phyloP scores from a whole-genome alignment of 1,139 yeast species.

The Saccharomycopsis phalli region DNA sequence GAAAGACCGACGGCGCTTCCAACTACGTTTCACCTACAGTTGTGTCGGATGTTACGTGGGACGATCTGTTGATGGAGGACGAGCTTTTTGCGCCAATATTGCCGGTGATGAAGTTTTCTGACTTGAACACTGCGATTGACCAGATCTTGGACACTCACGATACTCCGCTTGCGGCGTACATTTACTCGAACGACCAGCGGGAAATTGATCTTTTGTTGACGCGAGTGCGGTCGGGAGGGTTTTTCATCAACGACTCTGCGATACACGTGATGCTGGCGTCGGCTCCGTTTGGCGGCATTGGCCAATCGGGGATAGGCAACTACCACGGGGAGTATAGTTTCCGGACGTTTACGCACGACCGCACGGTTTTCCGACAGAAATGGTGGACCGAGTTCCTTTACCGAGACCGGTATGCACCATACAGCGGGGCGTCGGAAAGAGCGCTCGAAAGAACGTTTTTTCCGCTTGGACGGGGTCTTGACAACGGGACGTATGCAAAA shows the following conservation, averaged over 20 bases:
- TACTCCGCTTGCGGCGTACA: constrained; percentile 81
- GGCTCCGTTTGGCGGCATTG: constrained; percentile 91
- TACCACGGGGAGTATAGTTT: constrained; percentile 77
- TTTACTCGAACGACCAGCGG: constrained; percentile 49
- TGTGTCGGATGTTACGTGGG: constrained; percentile 49
- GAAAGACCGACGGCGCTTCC: constrained; percentile 33
- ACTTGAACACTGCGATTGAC: constrained; percentile 42
- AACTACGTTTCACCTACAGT: constrained; percentile 70
- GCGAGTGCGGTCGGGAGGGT: constrained; percentile 65
- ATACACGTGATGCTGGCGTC: constrained; percentile 63
- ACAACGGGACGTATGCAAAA: not conserved
- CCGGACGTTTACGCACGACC: constrained; percentile 65
- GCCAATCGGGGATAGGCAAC: constrained; percentile 69
- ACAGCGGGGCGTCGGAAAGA: constrained; percentile 31
- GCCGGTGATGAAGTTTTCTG: constrained; percentile 53
- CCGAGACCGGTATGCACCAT: constrained; percentile 65
- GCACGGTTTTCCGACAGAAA: constrained; percentile 63
- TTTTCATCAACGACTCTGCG: constrained; percentile 62
- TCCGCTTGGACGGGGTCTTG: constrained; percentile 12
- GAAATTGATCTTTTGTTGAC: constrained; percentile 46
- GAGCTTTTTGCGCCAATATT: constrained; percentile 85
- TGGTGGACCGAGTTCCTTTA: constrained; percentile 54
- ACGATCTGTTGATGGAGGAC: constrained; percentile 62
- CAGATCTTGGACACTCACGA: constrained; percentile 49
- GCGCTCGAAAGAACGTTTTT: constrained; percentile 23